Base-by-base conservation (phyloP, 2,329 filamentous ascomycete species). In the Curvularia spicifera region DNA sequence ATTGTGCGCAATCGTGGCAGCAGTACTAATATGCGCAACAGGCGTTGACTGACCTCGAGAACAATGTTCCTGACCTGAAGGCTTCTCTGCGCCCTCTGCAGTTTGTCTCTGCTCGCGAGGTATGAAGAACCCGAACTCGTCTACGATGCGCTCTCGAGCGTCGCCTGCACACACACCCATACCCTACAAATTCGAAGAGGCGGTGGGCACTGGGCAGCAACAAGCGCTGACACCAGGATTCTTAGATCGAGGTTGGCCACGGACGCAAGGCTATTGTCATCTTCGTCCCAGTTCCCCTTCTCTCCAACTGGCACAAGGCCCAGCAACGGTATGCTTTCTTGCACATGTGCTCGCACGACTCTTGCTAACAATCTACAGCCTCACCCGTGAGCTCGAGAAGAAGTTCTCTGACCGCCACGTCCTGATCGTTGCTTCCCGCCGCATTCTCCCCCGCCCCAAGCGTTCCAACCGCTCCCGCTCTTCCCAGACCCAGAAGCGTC, bases 391-490 rank as follows among this genome's bases (percentile, higher is more conserved):
- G 88, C 93, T 99, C 80, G 95, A 99, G 91, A 99, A 99, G 93
- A 99, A 99, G 87, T 99, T 99, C 92, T 98, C 95, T 70, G 95
- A 99, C 88, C 95, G 95, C 84, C 95, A 99, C 84, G 95, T 99
- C 82, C 87, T 99, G 82, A 93, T 99, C 89, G 90, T 99, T 77
- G 95, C 95, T 76, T 96, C 94, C 79, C 95, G 95, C 88, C 95
- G 95, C 83, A 99, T 99, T 78, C 88, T 99, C 66, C 94, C 95
- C 81, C 93, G 93, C 82, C 95, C 95, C 82, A 97, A 97, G 91
- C 93, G 94, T 81, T 97, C 93, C 81, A 92, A 89, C 86, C 93
- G 93, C 85, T 92, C 90, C 73, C 94, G 95, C 87, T 93, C 93
- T 85, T 91, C 86, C 80, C 93, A 95, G 84, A 98, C 89, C 79